These are phyloP conservation scores for Echinosphaeria canescens DNA, from an alignment of 2,329 filamentous ascomycete genomes.

Conservation along the genomic window DNA sequence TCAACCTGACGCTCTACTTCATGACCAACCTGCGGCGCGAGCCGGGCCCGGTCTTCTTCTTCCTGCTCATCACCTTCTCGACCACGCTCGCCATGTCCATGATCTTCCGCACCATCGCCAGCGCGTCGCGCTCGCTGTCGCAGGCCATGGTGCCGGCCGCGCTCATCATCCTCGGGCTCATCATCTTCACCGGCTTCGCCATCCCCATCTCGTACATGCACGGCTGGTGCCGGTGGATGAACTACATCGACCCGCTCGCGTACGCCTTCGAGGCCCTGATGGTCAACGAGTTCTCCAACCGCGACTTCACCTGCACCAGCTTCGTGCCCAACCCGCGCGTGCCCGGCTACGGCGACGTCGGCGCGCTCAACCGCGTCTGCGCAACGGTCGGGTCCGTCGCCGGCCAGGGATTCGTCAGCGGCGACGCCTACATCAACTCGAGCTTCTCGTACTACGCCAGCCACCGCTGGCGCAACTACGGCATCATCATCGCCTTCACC, in stretches of 20 bases:
- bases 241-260: conserved; percentile 57
- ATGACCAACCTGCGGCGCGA: conserved; percentile 63
- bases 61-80: conserved; percentile 53
- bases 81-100: conserved; percentile 65
- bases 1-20: conserved; percentile 72
- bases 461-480: conserved; percentile 51
- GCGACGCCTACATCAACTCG: conserved; percentile 31
- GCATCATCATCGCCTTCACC: conserved; percentile 43
- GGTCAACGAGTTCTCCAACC: conserved; percentile 60
- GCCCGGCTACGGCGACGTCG: conserved; percentile 14
- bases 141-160: conserved; percentile 39
- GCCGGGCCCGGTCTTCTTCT: conserved; percentile 66
- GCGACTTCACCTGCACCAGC: conserved; percentile 29
- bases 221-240: conserved; percentile 66
- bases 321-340: conserved; percentile 19
- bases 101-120: conserved; percentile 68
- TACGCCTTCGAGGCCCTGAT: conserved; percentile 68
- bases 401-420: conserved; percentile 27
- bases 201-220: conserved; percentile 49
- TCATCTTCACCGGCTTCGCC: conserved; percentile 52
- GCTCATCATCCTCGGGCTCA: conserved; percentile 38
- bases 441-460: conserved; percentile 32
- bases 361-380: conserved; percentile 26
- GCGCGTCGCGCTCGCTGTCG: conserved; percentile 47
- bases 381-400: conserved; percentile 32